Evolutionary conservation across 208 protist species (phyloP), one percentile per base, ranked within the genome.

Genomic region (Cochliopodium minus): DNA sequence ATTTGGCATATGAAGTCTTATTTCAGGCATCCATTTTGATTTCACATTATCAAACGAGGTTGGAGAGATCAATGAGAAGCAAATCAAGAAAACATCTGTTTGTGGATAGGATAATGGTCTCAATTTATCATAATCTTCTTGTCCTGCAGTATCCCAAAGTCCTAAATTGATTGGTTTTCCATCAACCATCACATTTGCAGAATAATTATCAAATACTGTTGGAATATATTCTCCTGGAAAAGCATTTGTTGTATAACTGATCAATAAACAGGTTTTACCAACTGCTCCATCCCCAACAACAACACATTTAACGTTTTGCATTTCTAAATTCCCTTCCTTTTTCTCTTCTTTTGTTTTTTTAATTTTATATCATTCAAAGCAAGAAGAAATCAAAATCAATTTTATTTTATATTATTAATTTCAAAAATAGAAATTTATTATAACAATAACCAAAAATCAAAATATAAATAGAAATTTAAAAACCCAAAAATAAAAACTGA

Each of bases 151-250:
- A 64, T 82, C 74, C 76, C 79, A 87, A 0, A 83, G 60, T 29
- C 73, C 70, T 6, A 86, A 50, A 35, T 51, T 67, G 17, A 79
- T 64, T 23, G 69, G 51, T 47, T 66, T 69, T 22, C 60, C 61
- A 23, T 73, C 71, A 15, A 69, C 63, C 67, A 82, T 76, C 5
- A 82, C 65, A 22, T 79, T 86, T 4, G 78, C 73, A 23, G 53
- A 60, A 61, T 87, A 89, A 59, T 87, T 89, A 46, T 89, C 83
- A 30, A 90, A 82, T 3, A 88, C 72, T 28, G 77, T 82, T 38
- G 77, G 70, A 25, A 86, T 45, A 49, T 83, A 83, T 42, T 83
- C 63, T 33, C 66, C 40, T 17, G 46, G 53, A 46, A 59, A 62
- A 43, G 39, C 29, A n/a, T n/a, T n/a, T n/a, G n/a, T n/a, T n/a